Conservation (phyloP, 495 filamentous ascomycete genomes). For the Daldinia grandis region DNA sequence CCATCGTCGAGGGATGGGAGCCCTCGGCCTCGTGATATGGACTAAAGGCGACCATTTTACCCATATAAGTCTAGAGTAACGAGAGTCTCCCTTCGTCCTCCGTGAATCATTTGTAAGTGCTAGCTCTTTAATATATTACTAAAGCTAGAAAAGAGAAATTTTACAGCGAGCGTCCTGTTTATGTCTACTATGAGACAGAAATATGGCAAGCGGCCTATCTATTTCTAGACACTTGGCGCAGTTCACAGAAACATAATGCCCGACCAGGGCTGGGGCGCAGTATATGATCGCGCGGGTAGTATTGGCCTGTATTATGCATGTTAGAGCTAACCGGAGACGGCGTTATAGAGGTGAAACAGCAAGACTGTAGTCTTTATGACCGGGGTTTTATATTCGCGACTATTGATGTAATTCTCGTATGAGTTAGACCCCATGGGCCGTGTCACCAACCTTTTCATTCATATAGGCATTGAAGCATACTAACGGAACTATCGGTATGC, state of each 20-base stretch:
- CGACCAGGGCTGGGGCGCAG: conserved; percentile 10
- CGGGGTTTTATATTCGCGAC: background rate
- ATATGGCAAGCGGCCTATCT: background rate
- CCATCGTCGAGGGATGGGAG: background rate
- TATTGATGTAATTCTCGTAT: background rate
- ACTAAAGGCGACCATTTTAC: background rate
- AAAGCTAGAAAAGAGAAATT: background rate
- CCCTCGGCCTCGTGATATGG: background rate
- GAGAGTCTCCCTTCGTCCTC: background rate
- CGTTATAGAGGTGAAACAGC: background rate
- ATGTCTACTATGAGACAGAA: background rate
- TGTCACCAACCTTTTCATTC: background rate
- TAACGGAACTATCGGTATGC: background rate
- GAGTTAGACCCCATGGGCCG: background rate
- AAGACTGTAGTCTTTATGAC: background rate
- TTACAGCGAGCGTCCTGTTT: background rate
- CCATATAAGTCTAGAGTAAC: background rate
- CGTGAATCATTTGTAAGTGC: background rate
- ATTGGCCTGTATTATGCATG: background rate
- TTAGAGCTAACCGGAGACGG: background rate
- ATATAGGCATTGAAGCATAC: background rate
- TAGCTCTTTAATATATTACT: background rate
- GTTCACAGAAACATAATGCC: background rate
- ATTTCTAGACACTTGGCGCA: conserved; percentile 11
- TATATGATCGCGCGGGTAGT: background rate